Evolutionary conservation across 352 stramenopile species (phyloP), one percentile per base, ranked within the genome.

Genomic region (Saprolegnia diclina): DNA sequence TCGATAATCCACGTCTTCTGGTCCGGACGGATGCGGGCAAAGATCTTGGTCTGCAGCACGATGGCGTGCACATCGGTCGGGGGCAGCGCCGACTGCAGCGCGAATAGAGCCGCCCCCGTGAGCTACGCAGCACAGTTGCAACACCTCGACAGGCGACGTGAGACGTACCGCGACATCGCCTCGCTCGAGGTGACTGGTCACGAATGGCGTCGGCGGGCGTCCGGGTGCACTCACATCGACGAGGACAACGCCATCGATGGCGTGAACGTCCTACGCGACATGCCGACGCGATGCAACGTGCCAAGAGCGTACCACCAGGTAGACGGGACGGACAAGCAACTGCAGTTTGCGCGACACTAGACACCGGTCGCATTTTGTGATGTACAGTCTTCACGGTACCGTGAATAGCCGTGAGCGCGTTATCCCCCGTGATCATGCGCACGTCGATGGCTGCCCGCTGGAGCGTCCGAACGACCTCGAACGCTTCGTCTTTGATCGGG

Each of bases 341-440:
- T n/a, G 13, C 11, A 48, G 42, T n/a, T 48, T 48, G 18, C 42
- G 42, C 13, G 42, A 48, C 13, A 48, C 42, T 48, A 48, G 38
- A 7, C 38, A 45, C 38, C 14, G 38, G 7, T 16, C 14, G 38
- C 7, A 7, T 45, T 7, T 45, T 14, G 38, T 7, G 7, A 45
- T 45, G 7, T 16, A 16, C 7, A 16, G 7, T 45, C 7, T 45
- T 45, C 42, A 48, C 19, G 13, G 26, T 69, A 69, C 63, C 77
- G 46, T 87, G 74, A 35, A 85, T 65, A 0, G 74, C 80, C 1
- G 77, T 87, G 3, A 87, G 44, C 5, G 78, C 77, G 55, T 88
- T 88, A 71, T 95, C 87, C 2, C 85, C 87, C 2, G 89, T 95
- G 54, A 97, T 88, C 66, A 96, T 89, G 11, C 77, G 78, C 26